Evolutionary conservation across 495 filamentous ascomycete species (phyloP).

Genomic region (Delitschia confertaspora): DNA sequence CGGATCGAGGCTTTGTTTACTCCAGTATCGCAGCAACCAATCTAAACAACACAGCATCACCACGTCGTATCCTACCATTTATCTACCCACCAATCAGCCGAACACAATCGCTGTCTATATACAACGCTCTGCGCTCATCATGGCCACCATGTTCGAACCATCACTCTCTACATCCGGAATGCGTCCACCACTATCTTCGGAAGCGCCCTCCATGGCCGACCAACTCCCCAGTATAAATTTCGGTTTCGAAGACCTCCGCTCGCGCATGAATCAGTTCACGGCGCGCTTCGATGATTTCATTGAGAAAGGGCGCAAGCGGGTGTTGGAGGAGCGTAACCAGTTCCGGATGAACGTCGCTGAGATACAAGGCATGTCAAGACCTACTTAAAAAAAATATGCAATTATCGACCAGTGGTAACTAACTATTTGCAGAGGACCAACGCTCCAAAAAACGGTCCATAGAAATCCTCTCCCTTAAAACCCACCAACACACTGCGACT

Average conservation of each 20-base stretch:
- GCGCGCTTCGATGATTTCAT: constrained; percentile 89
- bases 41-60: too few relatives aligned
- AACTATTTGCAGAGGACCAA: constrained; percentile 64
- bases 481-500: constrained; percentile 66
- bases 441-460: constrained; percentile 82
- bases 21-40: too few relatives aligned
- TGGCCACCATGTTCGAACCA: constrained; percentile 66
- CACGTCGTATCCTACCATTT: too few relatives aligned
- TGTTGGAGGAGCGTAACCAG: constrained; percentile 86
- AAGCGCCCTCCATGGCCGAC: constrained; percentile 62
- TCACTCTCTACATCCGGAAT: constrained; percentile 65
- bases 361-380: constrained; percentile 58
- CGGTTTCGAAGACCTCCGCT: constrained; percentile 90
- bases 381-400: background rate
- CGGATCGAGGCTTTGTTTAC: background rate
- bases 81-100: background rate
- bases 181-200: constrained; percentile 55
- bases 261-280: constrained; percentile 90
- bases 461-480: constrained; percentile 70
- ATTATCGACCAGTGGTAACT: background rate
- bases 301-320: constrained; percentile 75
- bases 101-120: background rate
- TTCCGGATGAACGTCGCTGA: constrained; percentile 86
- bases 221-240: constrained; percentile 86
- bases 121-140: constrained; percentile 30